Base-by-base conservation (phyloP, 2,329 filamentous ascomycete species). In the Pyrenophora tritici-repentis region DNA sequence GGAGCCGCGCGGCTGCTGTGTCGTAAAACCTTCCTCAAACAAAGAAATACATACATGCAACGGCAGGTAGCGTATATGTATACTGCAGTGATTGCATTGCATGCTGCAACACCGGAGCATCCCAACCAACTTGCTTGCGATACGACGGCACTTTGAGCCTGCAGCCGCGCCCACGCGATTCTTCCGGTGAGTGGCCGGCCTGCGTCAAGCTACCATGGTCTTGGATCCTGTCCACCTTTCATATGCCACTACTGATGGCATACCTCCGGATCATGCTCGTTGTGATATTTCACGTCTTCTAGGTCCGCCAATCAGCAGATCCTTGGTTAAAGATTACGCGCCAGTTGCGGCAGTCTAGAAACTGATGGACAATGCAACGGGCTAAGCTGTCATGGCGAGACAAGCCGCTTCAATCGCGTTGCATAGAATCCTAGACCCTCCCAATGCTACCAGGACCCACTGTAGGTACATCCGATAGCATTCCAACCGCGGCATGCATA, bases 1-100 rank as follows among this genome's bases (percentile, higher is more conserved):
- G 39, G 47, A 55, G 42, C 48, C 52, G 52, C 52, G 53, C 53
- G 53, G 50, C 35, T 56, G 50, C 39, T 42, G 51, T 47, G 32
- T 48, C 35, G 34, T 20, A 38, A 26, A 42, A 42, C 24, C 22
- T 52, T 52, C 48, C 42, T 14, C 20, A 42, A 48, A 34, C 18
- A 29, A 26, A 13, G 16, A 10, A n/a, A n/a, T n/a, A n/a, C n/a
- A n/a, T 2, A 13, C 9, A 7, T 29, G 26, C 26, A 29, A 29
- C 26, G 26, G 26, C 10, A 29, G 26, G 26, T 29, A 29, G 26
- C 26, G 26, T 29, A 26, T 20, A 37, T 38, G 32, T 31, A 42
- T 24, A 33, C 38, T 45, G 50, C 18, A 31, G 35, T 26, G 16
- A 40, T 17, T 50, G 41, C 41, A 45, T 45, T 50, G 53, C 50